Percentiles rank a stretch among this genome's conserved stretches.
These are phyloP conservation scores for Annulohypoxylon nitens DNA, from an alignment of 495 filamentous ascomycete genomes.

Conservation along the genomic window DNA sequence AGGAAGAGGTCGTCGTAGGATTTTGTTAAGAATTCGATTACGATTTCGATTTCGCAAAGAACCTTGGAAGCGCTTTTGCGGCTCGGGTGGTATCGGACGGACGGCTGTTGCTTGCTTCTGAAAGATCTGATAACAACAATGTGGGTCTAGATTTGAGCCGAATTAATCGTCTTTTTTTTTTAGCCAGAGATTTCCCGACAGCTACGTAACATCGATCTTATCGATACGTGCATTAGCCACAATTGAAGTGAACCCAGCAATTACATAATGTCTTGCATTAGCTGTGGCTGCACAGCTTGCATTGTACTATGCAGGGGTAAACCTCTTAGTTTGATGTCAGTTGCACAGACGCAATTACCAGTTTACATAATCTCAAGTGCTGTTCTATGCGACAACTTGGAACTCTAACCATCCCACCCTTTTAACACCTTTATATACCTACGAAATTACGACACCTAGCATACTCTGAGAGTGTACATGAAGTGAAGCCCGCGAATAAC, in stretches of 20 bases:
- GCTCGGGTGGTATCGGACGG: slow-evolving; percentile 52
- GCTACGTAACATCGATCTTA: slow-evolving; percentile 30
- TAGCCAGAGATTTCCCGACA: slow-evolving; percentile 40
- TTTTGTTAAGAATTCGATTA: neutral
- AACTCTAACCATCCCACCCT: neutral
- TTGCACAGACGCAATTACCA: neutral
- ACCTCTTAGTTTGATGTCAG: slow-evolving; percentile 1
- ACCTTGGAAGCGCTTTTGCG: slow-evolving; percentile 37
- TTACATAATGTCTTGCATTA: neutral
- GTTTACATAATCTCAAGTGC: neutral
- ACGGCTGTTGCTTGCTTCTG: slow-evolving; percentile 46
- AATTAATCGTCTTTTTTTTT: slow-evolving; percentile 16
- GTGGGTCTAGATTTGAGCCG: slow-evolving; percentile 34
- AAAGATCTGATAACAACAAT: slow-evolving; percentile 49
- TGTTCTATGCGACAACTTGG: neutral
- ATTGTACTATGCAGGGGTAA: slow-evolving; percentile 1
- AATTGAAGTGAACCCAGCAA: too few species aligned
- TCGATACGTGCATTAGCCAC: neutral
- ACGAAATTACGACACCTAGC: neutral
- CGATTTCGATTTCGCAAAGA: slow-evolving; percentile 27
- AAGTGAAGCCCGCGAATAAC: neutral
- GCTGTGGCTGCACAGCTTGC: slow-evolving; percentile 3
- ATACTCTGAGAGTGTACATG: slow-evolving; percentile 17
- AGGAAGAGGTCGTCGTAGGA: slow-evolving; percentile 21
- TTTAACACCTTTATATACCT: slow-evolving; percentile 1